These are phyloP conservation scores for Eucalyptus polybractea DNA, from an alignment of 345 rosid species.

Conservation along the genomic window DNA sequence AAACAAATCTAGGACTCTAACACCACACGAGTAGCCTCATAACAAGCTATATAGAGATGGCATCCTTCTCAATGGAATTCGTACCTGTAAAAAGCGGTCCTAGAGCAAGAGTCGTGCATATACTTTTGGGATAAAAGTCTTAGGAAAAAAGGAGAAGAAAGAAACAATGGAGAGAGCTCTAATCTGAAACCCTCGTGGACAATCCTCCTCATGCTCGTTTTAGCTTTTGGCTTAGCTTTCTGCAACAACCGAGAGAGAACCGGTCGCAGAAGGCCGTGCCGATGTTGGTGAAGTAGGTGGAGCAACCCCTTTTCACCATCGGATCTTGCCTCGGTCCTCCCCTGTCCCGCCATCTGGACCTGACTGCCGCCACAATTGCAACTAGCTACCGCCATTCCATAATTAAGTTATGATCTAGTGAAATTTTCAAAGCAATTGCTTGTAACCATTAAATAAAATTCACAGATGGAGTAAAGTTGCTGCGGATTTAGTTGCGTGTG, in stretches of 20 bases:
- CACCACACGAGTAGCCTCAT: neutral
- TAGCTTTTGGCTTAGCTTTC: neutral
- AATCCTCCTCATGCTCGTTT: neutral
- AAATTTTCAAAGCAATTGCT: neutral
- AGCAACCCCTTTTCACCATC: neutral
- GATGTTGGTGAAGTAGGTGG: neutral
- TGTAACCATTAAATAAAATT: neutral
- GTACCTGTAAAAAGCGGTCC: neutral
- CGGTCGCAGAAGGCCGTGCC: neutral
- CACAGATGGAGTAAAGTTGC: neutral
- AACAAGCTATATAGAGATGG: neutral
- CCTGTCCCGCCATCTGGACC: neutral
- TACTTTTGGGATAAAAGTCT: neutral
- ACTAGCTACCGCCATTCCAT: neutral
- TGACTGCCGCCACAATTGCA: neutral
- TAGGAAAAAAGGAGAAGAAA: neutral
- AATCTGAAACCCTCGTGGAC: neutral
- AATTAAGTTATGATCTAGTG: neutral
- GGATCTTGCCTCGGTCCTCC: neutral
- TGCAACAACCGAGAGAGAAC: neutral
- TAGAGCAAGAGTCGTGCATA: neutral
- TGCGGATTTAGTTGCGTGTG: neutral
- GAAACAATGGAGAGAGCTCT: neutral
- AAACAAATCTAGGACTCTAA: neutral
- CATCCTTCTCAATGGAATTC: neutral